Evolutionary conservation across 805 yeast species (phyloP).

Genomic region (Candida maris): DNA sequence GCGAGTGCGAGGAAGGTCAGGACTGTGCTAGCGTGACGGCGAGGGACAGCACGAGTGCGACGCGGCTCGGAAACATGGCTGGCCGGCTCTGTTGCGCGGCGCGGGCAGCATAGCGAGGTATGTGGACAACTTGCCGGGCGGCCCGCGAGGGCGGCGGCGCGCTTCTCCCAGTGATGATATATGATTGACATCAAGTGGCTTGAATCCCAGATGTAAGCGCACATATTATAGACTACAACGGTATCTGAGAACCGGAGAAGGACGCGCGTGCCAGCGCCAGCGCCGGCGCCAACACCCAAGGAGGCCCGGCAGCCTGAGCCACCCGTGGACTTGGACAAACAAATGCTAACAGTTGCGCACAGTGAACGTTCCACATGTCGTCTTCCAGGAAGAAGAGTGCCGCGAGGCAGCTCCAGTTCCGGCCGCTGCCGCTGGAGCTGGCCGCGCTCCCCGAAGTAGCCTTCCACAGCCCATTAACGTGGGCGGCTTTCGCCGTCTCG

Average conservation of each 20-base stretch:
- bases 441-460: conserved; percentile 35
- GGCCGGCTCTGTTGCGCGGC: too few relatives aligned
- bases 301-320: too few relatives aligned
- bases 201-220: conserved; percentile 25
- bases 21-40: too few relatives aligned
- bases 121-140: too few relatives aligned
- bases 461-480: conserved; percentile 46
- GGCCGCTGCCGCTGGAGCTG: conserved; percentile 41
- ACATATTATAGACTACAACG: conserved; percentile 35
- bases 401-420: conserved; percentile 8
- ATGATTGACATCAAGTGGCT: conserved; percentile 19
- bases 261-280: not conserved
- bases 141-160: too few relatives aligned
- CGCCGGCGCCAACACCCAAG: conserved; percentile 9
- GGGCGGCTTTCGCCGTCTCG: conserved; percentile 34
- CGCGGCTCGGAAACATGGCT: too few relatives aligned
- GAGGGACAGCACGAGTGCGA: too few relatives aligned
- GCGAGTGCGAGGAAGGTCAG: too few relatives aligned
- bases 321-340: too few relatives aligned
- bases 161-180: conserved; percentile 5
- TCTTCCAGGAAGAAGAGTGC: conserved; percentile 5
- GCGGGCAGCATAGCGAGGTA: too few relatives aligned
- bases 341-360: too few relatives aligned
- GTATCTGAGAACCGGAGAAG: conserved; percentile 29
- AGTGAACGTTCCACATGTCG: too few relatives aligned